Conservation (phyloP, 192 early-diverging fungal genomes). For the Backusella liffmaniae region DNA sequence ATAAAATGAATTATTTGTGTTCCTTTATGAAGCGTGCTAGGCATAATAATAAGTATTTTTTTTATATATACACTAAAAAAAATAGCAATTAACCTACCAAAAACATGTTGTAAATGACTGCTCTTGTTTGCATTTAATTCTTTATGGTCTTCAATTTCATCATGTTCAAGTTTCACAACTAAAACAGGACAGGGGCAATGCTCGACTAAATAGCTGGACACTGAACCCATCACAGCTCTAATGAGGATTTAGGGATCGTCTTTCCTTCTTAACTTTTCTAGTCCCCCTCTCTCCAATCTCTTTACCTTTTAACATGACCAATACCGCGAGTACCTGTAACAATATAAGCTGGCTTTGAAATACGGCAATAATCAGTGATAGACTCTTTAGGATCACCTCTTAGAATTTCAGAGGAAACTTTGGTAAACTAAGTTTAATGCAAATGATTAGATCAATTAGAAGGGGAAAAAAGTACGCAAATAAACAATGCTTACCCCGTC, state of each 20-base stretch:
- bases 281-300: background rate
- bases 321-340: conserved; percentile 13
- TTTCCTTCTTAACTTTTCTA: background rate
- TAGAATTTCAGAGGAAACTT: conserved; percentile 12
- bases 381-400: conserved; percentile 28
- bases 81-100: conserved; percentile 2
- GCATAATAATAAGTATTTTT: background rate
- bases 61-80: background rate
- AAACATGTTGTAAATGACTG: background rate
- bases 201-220: conserved; percentile 12
- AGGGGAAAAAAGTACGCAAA: background rate
- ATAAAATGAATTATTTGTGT: background rate
- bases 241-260: background rate
- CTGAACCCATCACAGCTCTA: conserved; percentile 24
- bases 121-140: conserved; percentile 7
- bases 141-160: conserved; percentile 13
- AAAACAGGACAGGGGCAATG: conserved; percentile 24
- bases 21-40: background rate
- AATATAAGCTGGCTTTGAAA: background rate
- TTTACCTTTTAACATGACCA: conserved; percentile 17
- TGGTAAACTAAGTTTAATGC: conserved; percentile 12
- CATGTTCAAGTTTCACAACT: conserved; percentile 15
- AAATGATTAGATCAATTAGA: background rate
- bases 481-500: conserved; percentile 13
- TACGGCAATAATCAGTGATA: conserved; percentile 18